Conservation (phyloP, 169 alveolate genomes). For the Plasmodium blacklocki region DNA sequence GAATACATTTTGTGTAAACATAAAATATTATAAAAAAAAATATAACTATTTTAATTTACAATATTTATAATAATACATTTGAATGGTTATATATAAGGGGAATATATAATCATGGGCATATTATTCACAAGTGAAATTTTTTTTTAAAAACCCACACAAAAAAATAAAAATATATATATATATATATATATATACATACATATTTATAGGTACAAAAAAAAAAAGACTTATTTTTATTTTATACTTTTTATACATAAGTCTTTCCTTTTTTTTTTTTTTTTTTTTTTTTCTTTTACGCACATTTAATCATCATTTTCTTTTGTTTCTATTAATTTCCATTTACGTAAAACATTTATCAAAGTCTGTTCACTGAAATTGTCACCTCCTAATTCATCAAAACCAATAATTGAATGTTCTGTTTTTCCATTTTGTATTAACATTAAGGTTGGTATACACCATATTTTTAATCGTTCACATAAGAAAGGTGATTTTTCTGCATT, state of each 20-base stretch:
- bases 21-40: no score
- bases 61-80: no score
- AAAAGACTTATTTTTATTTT: neutral
- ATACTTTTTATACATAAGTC: no score
- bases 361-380: conserved; percentile 27
- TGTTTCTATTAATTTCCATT: conserved; percentile 48
- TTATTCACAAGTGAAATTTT: no score
- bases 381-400: conserved; percentile 88
- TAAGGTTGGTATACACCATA: conserved; percentile 88
- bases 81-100: neutral
- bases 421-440: conserved; percentile 82
- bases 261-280: no score
- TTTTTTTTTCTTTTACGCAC: no score
- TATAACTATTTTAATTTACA: no score
- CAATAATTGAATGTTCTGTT: conserved; percentile 84
- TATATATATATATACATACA: neutral
- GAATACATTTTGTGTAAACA: neutral
- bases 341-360: conserved; percentile 54
- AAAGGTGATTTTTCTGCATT: conserved; percentile 86
- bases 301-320: conserved; percentile 23
- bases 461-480: conserved; percentile 85
- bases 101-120: no score
- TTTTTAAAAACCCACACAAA: no score
- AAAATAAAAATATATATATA: no score
- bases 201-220: neutral